Base-by-base conservation (phyloP, 2,329 filamentous ascomycete species). In the Amesomyces nigricolor region DNA sequence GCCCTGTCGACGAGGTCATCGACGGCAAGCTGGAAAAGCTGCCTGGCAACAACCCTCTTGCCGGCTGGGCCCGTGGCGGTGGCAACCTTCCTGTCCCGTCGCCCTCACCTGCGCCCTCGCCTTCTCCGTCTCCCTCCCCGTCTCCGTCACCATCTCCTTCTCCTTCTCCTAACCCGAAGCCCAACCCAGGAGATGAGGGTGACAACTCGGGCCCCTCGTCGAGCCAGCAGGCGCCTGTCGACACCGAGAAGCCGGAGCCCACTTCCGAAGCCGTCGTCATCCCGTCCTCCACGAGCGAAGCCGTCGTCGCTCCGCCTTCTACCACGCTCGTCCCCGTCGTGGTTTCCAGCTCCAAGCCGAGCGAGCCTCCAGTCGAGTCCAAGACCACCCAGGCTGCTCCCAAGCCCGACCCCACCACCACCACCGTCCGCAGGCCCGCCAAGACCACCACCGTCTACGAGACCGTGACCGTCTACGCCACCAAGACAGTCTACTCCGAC, bases 11-110 rank as follows among this genome's bases (percentile, higher is more conserved):
- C 29, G 79, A 80, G 63, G 61, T 70, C 29, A 68, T 78, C 37
- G 66, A 65, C 11, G 75, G 76, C 16, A 67, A 69, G 29, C 61
- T 85, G 59, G 63, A 66, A 14, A 66, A 67, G 14, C 75, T 86
- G 14, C 81, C 83, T 2, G 81, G 83, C 29, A 71, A 75, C 67
- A 80, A 80, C 70, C 73, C 75, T 3, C 65, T 83, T n/a, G 72
- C 73, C 38, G 76, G 78, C 45, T 85, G 76, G 74, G 63, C 68
- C 29, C 73, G 73, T 22, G 56, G 61, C 6, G 53, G 51, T 30
- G 58, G 56, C 40, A 45, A 51, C 17, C 32, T 55, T 30, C 49
- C 48, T 48, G 54, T 30, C 32, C 37, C 53, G 17, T 47, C 49
- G 39, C 9, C 43, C 11, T 35, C 48, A 2, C 1, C 43, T 13